These are phyloP conservation scores for Ambrosiella xylebori DNA, from an alignment of 2,329 filamentous ascomycete genomes.

Conservation along the genomic window DNA sequence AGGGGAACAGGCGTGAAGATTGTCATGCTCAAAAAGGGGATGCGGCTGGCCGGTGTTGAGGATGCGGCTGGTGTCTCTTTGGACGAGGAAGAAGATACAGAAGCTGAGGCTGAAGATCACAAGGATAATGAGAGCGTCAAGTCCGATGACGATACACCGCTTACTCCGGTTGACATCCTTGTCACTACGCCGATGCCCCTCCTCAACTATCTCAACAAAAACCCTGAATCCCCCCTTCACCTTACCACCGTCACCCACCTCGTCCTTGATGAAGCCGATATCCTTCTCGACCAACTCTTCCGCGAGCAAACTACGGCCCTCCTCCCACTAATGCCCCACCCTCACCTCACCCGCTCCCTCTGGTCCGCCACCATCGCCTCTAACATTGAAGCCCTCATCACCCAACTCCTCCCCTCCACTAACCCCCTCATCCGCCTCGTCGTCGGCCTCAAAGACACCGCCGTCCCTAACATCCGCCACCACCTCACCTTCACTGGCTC, in stretches of 20 bases:
- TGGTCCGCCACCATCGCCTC: slow-evolving; percentile 98
- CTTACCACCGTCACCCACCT: slow-evolving; percentile 56
- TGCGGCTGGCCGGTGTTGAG: slow-evolving; percentile 41
- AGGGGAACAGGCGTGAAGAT: slow-evolving; percentile 61
- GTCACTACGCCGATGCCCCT: slow-evolving; percentile 41
- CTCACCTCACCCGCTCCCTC: slow-evolving; percentile 55
- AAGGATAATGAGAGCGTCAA: slow-evolving; percentile 22
- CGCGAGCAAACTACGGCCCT: slow-evolving; percentile 71
- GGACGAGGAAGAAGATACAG: slow-evolving; percentile 21
- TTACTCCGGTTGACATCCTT: slow-evolving; percentile 22
- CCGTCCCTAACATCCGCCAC: slow-evolving; percentile 81
- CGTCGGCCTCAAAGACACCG: slow-evolving; percentile 91
- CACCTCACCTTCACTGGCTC: slow-evolving; percentile 80
- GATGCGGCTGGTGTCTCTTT: slow-evolving; percentile 20
- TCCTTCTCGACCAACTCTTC: slow-evolving; percentile 82
- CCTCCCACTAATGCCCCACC: slow-evolving; percentile 61
- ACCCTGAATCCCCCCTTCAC: slow-evolving; percentile 23
- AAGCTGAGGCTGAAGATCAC: slow-evolving; percentile 14
- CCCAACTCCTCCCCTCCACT: slow-evolving; percentile 41
- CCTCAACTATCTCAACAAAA: slow-evolving; percentile 48
- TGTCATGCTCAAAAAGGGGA: slow-evolving; percentile 70
- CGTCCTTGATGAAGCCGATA: slow-evolving; percentile 85
- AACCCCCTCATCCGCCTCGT: slow-evolving; percentile 62
- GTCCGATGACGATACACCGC: not conserved
- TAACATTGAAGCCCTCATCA: slow-evolving; percentile 66